Evolutionary conservation across 78 protist species (phyloP).

Genomic region (Neovahlkampfia damariscottae): DNA sequence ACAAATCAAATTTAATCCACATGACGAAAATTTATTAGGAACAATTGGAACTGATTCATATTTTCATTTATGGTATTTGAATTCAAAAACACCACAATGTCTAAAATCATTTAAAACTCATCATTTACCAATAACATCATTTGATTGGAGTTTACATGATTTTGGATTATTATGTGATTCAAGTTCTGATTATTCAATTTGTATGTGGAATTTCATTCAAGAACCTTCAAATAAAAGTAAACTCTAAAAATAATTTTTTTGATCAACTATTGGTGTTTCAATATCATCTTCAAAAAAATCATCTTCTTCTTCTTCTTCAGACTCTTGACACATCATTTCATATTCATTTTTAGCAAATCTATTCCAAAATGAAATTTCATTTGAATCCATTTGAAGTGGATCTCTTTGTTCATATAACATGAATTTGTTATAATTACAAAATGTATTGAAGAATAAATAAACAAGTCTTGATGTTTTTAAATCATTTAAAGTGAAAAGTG

Average conservation of each 20-base stretch:
- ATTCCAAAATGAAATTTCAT: conserved; percentile 65
- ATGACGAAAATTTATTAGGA: not conserved
- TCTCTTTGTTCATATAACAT: conserved; percentile 66
- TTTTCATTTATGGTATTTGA: not conserved
- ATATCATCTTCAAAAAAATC: not conserved
- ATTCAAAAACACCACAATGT: not conserved
- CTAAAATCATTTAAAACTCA: not conserved
- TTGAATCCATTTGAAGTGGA: too few species aligned
- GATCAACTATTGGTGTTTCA: not conserved
- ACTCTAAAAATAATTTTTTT: not conserved
- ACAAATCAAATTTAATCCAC: conserved; percentile 1
- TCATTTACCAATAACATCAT: not conserved
- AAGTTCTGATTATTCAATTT: not conserved
- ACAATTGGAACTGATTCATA: not conserved
- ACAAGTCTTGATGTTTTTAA: conserved; percentile 17
- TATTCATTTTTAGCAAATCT: conserved; percentile 75
- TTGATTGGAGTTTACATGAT: not conserved
- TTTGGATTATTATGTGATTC: not conserved
- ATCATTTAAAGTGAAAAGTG: not conserved
- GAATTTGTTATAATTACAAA: conserved; percentile 68
- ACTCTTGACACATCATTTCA: conserved; percentile 51
- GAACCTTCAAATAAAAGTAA: conserved; percentile 2
- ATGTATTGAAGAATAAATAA: conserved; percentile 53
- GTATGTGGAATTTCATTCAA: not conserved
- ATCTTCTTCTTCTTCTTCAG: conserved; percentile 18